These are phyloP conservation scores for Irpex sp. DNA, from an alignment of 1,284 basidiomycete species.

Conservation along the genomic window DNA sequence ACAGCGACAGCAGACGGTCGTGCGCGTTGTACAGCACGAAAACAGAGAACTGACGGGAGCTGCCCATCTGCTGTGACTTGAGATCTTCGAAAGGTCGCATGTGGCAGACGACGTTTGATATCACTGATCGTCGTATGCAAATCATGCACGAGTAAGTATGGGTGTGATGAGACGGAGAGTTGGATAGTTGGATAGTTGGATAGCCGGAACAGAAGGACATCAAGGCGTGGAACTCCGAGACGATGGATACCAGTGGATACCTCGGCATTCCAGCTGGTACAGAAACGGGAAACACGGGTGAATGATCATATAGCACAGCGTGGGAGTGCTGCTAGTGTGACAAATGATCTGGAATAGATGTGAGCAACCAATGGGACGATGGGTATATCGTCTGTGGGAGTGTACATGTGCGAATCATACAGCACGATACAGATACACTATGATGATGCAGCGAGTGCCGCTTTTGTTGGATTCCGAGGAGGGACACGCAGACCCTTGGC, in stretches of 20 bases:
- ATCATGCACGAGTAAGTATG: neutral
- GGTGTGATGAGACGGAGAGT: neutral
- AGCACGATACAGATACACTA: neutral
- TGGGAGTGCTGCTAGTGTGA: neutral
- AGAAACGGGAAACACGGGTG: too few species aligned
- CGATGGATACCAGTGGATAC: too few species aligned
- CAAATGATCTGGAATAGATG: neutral
- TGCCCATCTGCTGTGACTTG: neutral
- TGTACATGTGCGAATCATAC: neutral
- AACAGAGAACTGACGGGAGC: neutral
- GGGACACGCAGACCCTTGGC: constrained; percentile 68
- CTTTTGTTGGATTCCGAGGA: constrained; percentile 33
- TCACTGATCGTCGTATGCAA: neutral
- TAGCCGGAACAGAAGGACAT: neutral
- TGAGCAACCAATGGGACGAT: neutral
- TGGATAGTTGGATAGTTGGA: neutral
- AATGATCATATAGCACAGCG: neutral
- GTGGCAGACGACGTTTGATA: neutral
- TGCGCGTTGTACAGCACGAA: too few species aligned
- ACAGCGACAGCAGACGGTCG: too few species aligned
- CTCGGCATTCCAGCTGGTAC: too few species aligned
- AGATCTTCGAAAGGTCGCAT: neutral
- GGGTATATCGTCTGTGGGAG: neutral
- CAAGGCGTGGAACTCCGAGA: neutral
- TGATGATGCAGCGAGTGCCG: constrained; percentile 19